A percentile compares a stretch with the other conserved stretches of the same genome.
phyloP scores from a whole-genome alignment of 306 rosid species.

The Dryas octopetala region DNA sequence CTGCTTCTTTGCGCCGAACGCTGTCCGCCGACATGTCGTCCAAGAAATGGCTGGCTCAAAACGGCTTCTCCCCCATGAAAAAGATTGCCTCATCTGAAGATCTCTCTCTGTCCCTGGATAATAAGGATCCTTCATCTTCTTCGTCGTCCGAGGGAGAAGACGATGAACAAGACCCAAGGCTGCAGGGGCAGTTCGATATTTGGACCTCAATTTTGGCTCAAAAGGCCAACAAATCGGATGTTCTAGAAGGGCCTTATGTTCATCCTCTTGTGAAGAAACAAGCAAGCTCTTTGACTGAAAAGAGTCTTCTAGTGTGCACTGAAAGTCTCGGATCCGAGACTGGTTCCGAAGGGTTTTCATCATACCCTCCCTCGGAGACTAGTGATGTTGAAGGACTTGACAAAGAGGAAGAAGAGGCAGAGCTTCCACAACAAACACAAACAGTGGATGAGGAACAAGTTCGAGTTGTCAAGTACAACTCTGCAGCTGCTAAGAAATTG shows the following conservation, averaged over 20 bases:
- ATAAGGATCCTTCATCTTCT: constrained; percentile 28
- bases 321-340: constrained; percentile 97
- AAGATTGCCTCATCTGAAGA: constrained; percentile 54
- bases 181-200: constrained; percentile 27
- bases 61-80: constrained; percentile 48
- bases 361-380: constrained; percentile 45
- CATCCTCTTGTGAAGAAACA: constrained; percentile 79
- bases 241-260: constrained; percentile 50
- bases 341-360: constrained; percentile 69
- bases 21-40: constrained; percentile 97
- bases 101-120: constrained; percentile 26
- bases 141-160: constrained; percentile 30
- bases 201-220: constrained; percentile 61
- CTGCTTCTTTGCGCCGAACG: constrained; percentile 64
- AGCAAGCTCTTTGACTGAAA: constrained; percentile 47
- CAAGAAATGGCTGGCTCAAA: constrained; percentile 63
- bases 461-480: constrained; percentile 27
- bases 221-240: constrained; percentile 37
- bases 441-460: constrained; percentile 24
- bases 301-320: constrained; percentile 79
- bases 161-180: constrained; percentile 28
- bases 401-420: constrained; percentile 3
- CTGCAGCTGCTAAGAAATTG: constrained; percentile 32
- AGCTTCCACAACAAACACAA: background rate
- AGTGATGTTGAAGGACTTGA: constrained; percentile 29